phyloP scores from a whole-genome alignment of 2,329 filamentous ascomycete species.

The Dactylellina haptotyla region DNA sequence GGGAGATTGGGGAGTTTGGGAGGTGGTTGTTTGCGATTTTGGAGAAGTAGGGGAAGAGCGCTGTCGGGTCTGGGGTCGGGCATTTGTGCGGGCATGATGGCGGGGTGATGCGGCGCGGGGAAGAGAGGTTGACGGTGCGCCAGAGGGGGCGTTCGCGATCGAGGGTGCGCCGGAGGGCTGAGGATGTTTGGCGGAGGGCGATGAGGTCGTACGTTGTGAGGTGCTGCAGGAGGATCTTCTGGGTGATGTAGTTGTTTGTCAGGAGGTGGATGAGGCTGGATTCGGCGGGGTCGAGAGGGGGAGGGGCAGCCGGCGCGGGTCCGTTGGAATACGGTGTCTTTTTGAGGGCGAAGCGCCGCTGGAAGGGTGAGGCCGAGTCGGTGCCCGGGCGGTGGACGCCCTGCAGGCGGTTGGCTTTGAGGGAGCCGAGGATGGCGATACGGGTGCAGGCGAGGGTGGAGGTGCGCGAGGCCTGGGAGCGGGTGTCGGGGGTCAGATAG shows the following conservation, averaged over 20 bases:
- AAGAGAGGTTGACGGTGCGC: slow-evolving; percentile 42
- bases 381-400: background rate
- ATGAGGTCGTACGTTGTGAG: slow-evolving; percentile 44
- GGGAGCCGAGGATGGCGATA: slow-evolving; percentile 46
- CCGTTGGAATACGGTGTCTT: background rate
- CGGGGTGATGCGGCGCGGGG: background rate
- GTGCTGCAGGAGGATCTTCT: slow-evolving; percentile 30
- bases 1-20: slow-evolving; percentile 38
- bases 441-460: slow-evolving; percentile 44
- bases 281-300: slow-evolving; percentile 3
- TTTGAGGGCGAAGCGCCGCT: background rate
- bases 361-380: background rate
- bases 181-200: slow-evolving; percentile 40
- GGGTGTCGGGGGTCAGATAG: slow-evolving; percentile 37
- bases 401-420: slow-evolving; percentile 39
- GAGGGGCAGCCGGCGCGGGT: background rate
- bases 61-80: background rate
- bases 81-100: background rate
- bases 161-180: slow-evolving; percentile 28
- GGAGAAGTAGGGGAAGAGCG: background rate
- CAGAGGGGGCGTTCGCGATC: slow-evolving; percentile 42
- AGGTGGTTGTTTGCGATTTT: slow-evolving; percentile 33
- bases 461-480: slow-evolving; percentile 16
- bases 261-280: slow-evolving; percentile 25
- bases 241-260: slow-evolving; percentile 33